These are phyloP conservation scores for Termitomyces sp. DNA, from an alignment of 768 basidiomycete genomes.

Conservation along the genomic window DNA sequence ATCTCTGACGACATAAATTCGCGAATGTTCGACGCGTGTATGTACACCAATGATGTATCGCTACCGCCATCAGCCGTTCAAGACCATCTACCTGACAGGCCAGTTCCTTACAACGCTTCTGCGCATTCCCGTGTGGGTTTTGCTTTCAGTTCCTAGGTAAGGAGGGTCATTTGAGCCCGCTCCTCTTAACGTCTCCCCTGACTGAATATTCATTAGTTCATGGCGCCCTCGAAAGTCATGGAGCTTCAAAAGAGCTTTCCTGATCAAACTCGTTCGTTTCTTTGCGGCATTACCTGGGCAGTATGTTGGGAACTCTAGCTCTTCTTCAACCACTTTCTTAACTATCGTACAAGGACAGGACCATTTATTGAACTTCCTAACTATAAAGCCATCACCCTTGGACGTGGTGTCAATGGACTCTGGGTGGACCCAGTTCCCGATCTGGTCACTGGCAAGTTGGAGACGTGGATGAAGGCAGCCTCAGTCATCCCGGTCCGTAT, in stretches of 20 bases:
- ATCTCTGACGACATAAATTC: not conserved
- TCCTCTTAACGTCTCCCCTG: not conserved
- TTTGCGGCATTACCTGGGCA: constrained; percentile 16
- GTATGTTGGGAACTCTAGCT: constrained; percentile 20
- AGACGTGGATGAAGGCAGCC: constrained; percentile 35
- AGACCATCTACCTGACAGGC: constrained; percentile 43
- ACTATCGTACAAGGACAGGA: constrained; percentile 27
- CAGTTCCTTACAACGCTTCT: constrained; percentile 34
- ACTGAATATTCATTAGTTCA: constrained; percentile 22
- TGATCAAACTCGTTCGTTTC: constrained; percentile 31
- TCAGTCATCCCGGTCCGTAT: constrained; percentile 38
- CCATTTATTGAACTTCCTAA: constrained; percentile 27
- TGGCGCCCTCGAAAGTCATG: constrained; percentile 44
- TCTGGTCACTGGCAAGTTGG: constrained; percentile 39
- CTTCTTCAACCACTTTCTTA: not conserved
- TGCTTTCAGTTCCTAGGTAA: constrained; percentile 35
- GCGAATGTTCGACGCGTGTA: not conserved
- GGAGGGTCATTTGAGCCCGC: not conserved
- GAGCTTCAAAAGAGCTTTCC: constrained; percentile 36
- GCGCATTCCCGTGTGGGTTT: constrained; percentile 46
- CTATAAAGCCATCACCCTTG: constrained; percentile 36
- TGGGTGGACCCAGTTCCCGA: constrained; percentile 45
- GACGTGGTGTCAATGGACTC: constrained; percentile 39
- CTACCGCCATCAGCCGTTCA: constrained; percentile 44
- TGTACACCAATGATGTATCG: constrained; percentile 22